Evolutionary conservation across 306 rosid species (phyloP), one percentile per base, ranked within the genome.

Genomic region (Cucurbita ficifolia): DNA sequence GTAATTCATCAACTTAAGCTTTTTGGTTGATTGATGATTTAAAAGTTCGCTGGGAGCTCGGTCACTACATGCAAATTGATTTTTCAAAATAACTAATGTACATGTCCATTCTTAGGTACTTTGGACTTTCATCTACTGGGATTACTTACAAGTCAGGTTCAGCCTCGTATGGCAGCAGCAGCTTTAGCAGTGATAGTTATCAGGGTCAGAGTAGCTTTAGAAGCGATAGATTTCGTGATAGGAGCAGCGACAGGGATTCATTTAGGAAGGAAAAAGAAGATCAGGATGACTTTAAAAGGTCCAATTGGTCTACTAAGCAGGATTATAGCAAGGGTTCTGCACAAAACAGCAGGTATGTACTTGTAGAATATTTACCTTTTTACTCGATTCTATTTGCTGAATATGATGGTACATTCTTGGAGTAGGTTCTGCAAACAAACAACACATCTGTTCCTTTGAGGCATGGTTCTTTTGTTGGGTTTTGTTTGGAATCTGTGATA

Each of bases 121-220:
- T 95, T 79, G 99, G 99, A 78, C 97, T 95, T 81, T 95, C 99
- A 59, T 95, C 99, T 77, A 80, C 92, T 75, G 99, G 99, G 74
- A 86, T 91, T 13, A 79, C 94, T 16, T 78, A 76, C 77, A 95
- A 88, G 83, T 84, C 96, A 59, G 87, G 96, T 70, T 65, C 96
- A 67, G 55, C 92, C 43, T 81, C 96, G 0, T 78, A 60, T 56
- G 75, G 96, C 81, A 76, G 88, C 65, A 78, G 88, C 70, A 78
- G 83, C 85, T 86, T 83, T 74, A 86, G 96, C 83, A 83, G 85
- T 68, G 83, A 77, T 63, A 83, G 82, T 68, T 87, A 88, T 83
- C 90, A 90, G 77, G 91, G 97, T 42, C 77, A 79, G 60, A 59
- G 78, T 75, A 85, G 88, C 77, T 65, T 80, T 38, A 80, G 76